These are phyloP conservation scores for Nidula niveotomentosa DNA, from an alignment of 1,284 basidiomycete species.

Conservation along the genomic window DNA sequence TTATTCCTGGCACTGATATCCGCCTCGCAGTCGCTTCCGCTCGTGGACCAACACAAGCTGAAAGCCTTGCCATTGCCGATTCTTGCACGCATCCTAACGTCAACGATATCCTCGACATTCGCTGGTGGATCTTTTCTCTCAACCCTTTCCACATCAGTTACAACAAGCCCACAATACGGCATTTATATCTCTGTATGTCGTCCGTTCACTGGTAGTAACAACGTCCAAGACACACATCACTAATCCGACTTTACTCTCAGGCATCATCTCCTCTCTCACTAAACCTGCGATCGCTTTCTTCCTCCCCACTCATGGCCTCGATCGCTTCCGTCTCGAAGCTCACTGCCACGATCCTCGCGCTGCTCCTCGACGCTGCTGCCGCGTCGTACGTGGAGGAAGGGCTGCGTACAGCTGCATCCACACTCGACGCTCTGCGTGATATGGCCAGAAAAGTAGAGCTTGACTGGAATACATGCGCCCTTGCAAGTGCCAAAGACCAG, in stretches of 20 bases:
- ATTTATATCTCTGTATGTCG: conserved; percentile 33
- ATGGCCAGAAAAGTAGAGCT: conserved; percentile 36
- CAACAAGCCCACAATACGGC: conserved; percentile 20
- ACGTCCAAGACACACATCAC: not conserved
- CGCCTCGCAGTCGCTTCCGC: conserved; percentile 54
- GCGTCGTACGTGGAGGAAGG: conserved; percentile 37
- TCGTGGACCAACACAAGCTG: conserved; percentile 50
- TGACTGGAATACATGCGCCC: conserved; percentile 49
- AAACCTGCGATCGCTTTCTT: conserved; percentile 33
- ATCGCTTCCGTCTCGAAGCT: conserved; percentile 55
- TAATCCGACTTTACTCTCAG: not conserved
- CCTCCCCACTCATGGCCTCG: conserved; percentile 44
- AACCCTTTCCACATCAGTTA: conserved; percentile 29
- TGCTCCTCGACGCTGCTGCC: conserved; percentile 41
- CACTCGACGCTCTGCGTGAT: conserved; percentile 33
- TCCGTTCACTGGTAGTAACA: not conserved
- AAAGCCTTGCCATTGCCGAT: conserved; percentile 56
- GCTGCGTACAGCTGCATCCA: conserved; percentile 40
- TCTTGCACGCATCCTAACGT: conserved; percentile 43
- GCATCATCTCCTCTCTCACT: conserved; percentile 25
- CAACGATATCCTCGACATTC: conserved; percentile 51
- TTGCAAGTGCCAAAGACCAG: conserved; percentile 33
- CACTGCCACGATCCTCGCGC: conserved; percentile 42
- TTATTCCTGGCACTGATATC: conserved; percentile 45
- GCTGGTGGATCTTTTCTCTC: conserved; percentile 49